These are phyloP conservation scores for Paraleonurus japonicus DNA, from an alignment of 257 asterid genomes.

Conservation along the genomic window DNA sequence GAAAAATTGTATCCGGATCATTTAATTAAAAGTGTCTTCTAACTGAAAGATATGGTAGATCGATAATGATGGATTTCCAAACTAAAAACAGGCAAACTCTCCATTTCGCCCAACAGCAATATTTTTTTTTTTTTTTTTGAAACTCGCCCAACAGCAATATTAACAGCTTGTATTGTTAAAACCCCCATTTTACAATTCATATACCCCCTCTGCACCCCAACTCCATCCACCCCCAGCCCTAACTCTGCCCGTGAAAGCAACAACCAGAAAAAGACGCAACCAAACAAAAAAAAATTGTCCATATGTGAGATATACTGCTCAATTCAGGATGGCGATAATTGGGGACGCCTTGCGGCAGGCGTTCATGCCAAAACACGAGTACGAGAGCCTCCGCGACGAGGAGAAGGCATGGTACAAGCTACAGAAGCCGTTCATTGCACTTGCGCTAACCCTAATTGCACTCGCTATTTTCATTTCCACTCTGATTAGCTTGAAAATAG, in stretches of 20 bases:
- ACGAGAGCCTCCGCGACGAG: constrained; percentile 82
- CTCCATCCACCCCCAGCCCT: constrained; percentile 17
- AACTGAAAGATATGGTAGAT: not conserved
- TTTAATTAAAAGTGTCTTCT: not conserved
- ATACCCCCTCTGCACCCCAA: not conserved
- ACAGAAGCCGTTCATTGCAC: constrained; percentile 48
- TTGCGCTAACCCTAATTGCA: constrained; percentile 38
- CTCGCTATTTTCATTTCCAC: constrained; percentile 56
- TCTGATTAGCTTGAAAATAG: constrained; percentile 64
- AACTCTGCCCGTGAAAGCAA: constrained; percentile 12
- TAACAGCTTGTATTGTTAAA: constrained; percentile 16
- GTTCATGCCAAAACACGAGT: constrained; percentile 92
- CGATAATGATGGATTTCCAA: constrained; percentile 16
- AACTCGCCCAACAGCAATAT: constrained; percentile 20
- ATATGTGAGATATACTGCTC: constrained; percentile 20
- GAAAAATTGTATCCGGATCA: too few species aligned
- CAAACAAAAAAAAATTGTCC: not conserved
- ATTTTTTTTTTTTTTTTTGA: too few species aligned
- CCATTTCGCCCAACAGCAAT: constrained; percentile 19
- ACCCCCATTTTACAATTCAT: constrained; percentile 21
- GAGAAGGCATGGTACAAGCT: constrained; percentile 76
- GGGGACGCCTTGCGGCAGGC: constrained; percentile 94
- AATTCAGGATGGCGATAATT: constrained; percentile 44
- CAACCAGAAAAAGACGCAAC: not conserved
- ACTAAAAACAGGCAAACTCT: constrained; percentile 19